Conservation (phyloP, 805 yeast species). For the Huiozyma sinensis region DNA sequence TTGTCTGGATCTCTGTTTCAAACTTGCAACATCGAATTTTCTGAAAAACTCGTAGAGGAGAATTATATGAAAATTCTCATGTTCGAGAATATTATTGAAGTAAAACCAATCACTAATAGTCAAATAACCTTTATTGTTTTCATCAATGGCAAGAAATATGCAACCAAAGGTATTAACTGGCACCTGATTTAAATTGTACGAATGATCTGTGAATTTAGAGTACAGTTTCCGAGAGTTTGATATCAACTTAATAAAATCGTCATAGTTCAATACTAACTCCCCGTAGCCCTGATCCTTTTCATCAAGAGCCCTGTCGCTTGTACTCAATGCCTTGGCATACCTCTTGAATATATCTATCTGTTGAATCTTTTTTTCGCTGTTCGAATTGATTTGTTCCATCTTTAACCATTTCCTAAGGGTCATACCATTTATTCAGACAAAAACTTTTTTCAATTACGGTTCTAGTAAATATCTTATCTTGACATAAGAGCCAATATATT, state of each 20-base stretch:
- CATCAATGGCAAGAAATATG: slow-evolving; percentile 74
- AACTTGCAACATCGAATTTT: slow-evolving; percentile 31
- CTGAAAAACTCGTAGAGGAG: slow-evolving; percentile 45
- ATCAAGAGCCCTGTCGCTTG: neutral
- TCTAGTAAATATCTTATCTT: too few relatives aligned
- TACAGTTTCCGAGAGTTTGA: slow-evolving; percentile 24
- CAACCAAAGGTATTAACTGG: slow-evolving; percentile 54
- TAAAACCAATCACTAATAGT: slow-evolving; percentile 61
- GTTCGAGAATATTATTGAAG: slow-evolving; percentile 47
- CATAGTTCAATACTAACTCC: slow-evolving; percentile 27
- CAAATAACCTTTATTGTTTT: slow-evolving; percentile 55
- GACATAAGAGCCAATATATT: too few relatives aligned
- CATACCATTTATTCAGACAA: too few relatives aligned
- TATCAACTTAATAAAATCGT: slow-evolving; percentile 29
- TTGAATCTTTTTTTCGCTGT: slow-evolving; percentile 28
- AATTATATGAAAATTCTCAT: slow-evolving; percentile 38
- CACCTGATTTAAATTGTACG: slow-evolving; percentile 39
- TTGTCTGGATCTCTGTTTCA: slow-evolving; percentile 5
- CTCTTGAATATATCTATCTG: slow-evolving; percentile 35
- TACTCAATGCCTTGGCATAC: slow-evolving; percentile 26
- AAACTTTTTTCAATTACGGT: too few relatives aligned
- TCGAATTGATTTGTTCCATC: slow-evolving; percentile 33
- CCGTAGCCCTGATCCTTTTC: slow-evolving; percentile 2
- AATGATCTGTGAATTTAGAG: slow-evolving; percentile 28
- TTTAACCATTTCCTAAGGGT: neutral